These are phyloP conservation scores for Myxozyma monticola DNA, from an alignment of 805 yeast species.

Conservation along the genomic window DNA sequence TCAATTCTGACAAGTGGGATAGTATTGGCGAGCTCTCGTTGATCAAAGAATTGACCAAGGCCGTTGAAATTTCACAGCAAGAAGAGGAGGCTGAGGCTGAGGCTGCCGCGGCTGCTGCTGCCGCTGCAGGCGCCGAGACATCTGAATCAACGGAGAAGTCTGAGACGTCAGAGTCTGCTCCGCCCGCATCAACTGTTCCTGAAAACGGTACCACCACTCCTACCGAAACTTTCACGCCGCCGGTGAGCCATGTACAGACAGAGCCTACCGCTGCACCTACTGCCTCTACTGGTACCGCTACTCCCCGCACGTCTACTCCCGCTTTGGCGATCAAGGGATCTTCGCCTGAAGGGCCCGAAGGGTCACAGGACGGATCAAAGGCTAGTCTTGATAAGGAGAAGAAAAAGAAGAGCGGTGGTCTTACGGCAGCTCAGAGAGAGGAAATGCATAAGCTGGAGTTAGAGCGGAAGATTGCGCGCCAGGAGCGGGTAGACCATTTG, in stretches of 20 bases:
- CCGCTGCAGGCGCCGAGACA: background rate
- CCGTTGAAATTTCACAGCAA: constrained; percentile 50
- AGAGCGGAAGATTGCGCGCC: constrained; percentile 67
- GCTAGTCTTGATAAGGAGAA: constrained; percentile 28
- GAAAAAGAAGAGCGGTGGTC: constrained; percentile 38
- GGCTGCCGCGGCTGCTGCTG: constrained; percentile 17
- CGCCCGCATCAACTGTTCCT: background rate
- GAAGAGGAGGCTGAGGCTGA: constrained; percentile 34
- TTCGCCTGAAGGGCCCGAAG: background rate
- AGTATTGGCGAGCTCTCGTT: constrained; percentile 85
- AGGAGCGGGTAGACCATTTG: constrained; percentile 63
- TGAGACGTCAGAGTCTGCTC: background rate
- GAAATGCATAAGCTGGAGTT: constrained; percentile 70
- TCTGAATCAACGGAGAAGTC: background rate
- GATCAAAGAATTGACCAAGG: constrained; percentile 70
- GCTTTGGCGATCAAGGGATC: constrained; percentile 7
- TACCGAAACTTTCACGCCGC: background rate
- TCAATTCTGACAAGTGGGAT: background rate
- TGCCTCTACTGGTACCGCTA: background rate
- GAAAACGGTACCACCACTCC: background rate
- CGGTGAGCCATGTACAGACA: background rate
- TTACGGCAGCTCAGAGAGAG: constrained; percentile 47
- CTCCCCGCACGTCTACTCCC: background rate
- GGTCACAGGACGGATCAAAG: background rate
- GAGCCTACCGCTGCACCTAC: background rate